phyloP scores from a whole-genome alignment of 2,329 filamentous ascomycete genomes.

The Xylariales sp. region DNA sequence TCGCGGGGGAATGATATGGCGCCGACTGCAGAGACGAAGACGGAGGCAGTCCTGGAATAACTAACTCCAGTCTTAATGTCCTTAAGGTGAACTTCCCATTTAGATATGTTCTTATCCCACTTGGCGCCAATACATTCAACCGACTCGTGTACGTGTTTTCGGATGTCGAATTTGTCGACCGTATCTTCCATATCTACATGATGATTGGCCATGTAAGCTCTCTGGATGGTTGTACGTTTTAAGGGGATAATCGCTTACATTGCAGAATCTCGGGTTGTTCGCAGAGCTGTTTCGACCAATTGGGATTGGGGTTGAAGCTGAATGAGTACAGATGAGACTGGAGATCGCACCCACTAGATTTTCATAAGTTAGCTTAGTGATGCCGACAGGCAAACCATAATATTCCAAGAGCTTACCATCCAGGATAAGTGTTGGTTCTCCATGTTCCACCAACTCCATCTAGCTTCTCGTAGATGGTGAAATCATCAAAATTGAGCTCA shows the following conservation, averaged over 20 bases:
- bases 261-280: conserved; percentile 4
- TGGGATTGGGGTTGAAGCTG: conserved; percentile 3
- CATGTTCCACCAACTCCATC: conserved; percentile 10
- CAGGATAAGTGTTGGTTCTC: conserved; percentile 11
- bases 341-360: conserved; percentile 27
- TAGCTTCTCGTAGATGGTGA: conserved; percentile 10
- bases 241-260: not conserved
- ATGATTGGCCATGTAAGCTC: not conserved
- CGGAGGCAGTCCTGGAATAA: conserved; percentile 11
- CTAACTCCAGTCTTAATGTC: conserved; percentile 9
- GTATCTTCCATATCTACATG: conserved; percentile 8
- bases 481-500: conserved; percentile 10
- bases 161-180: conserved; percentile 11
- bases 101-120: conserved; percentile 16
- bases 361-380: not conserved
- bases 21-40: conserved; percentile 24
- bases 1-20: conserved; percentile 18
- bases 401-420: conserved; percentile 9
- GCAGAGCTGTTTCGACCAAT: conserved; percentile 2
- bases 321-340: conserved; percentile 15
- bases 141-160: conserved; percentile 8
- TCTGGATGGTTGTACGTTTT: no score
- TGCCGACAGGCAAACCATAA: not conserved
- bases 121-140: conserved; percentile 12
- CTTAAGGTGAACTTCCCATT: conserved; percentile 9